These are phyloP conservation scores for Eucalyptus pauciflora DNA, from an alignment of 345 rosid species.

Conservation along the genomic window DNA sequence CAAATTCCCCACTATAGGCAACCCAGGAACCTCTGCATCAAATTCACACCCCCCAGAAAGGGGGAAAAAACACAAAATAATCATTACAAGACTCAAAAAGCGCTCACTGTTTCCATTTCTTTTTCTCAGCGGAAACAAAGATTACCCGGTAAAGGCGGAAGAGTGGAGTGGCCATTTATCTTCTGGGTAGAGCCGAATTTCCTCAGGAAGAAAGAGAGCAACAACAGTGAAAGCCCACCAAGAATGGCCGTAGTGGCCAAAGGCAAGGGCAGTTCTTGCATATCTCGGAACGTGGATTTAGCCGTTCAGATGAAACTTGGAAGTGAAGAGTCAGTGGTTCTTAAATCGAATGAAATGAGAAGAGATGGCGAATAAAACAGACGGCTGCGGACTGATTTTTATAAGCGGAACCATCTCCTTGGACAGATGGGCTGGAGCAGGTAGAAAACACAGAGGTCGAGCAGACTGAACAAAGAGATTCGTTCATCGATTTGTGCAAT, in stretches of 20 bases:
- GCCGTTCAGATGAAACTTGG: background rate
- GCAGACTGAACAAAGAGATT: background rate
- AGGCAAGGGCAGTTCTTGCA: background rate
- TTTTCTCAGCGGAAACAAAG: background rate
- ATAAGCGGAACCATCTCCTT: background rate
- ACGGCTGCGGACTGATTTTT: background rate
- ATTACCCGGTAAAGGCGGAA: background rate
- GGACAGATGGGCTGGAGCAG: background rate
- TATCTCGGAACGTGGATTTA: background rate
- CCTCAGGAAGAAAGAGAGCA: background rate
- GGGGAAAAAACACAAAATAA: no score
- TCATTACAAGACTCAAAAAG: background rate
- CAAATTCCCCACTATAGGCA: conserved; percentile 78
- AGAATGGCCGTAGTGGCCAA: background rate
- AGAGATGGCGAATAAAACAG: background rate
- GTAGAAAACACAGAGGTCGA: background rate
- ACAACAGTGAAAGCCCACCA: background rate
- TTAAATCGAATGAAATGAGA: background rate
- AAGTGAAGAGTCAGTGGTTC: background rate
- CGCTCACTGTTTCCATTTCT: no score
- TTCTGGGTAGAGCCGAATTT: background rate
- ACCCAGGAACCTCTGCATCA: conserved; percentile 62
- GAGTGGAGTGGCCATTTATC: background rate
- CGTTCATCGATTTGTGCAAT: background rate
- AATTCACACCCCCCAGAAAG: background rate